These are phyloP conservation scores for Ophiostoma australiae DNA, from an alignment of 2,329 filamentous ascomycete species.

Conservation along the genomic window DNA sequence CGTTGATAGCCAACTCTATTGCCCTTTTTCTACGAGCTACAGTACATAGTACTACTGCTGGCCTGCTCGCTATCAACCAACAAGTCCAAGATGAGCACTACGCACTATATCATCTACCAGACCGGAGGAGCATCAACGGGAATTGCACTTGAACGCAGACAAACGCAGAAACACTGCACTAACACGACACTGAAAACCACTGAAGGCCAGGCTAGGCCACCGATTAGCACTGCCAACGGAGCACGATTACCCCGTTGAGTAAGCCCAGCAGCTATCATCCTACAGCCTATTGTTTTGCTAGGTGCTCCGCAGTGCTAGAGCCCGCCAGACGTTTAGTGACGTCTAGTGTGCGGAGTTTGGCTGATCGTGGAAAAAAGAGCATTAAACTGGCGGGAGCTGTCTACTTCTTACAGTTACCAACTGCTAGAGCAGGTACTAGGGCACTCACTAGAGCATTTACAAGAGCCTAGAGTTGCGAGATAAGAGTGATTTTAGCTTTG, in stretches of 20 bases:
- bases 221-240: background rate
- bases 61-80: no score
- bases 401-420: background rate
- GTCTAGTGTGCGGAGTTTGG: slow-evolving; percentile 1
- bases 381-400: background rate
- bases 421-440: background rate
- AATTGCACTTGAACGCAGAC: background rate
- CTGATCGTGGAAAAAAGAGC: background rate
- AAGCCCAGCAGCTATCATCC: background rate
- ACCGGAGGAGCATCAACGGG: background rate
- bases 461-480: background rate
- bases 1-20: background rate
- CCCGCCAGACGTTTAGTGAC: background rate
- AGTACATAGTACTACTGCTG: no score
- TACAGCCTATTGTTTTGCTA: background rate
- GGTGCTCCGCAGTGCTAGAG: background rate
- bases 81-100: no score
- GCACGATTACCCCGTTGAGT: background rate
- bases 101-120: background rate
- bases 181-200: background rate
- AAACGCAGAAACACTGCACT: background rate
- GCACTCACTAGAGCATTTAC: background rate
- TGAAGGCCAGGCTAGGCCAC: background rate
- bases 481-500: background rate
- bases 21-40: background rate